Conservation (phyloP, 768 basidiomycete species). For the Exidia glandulosa region DNA sequence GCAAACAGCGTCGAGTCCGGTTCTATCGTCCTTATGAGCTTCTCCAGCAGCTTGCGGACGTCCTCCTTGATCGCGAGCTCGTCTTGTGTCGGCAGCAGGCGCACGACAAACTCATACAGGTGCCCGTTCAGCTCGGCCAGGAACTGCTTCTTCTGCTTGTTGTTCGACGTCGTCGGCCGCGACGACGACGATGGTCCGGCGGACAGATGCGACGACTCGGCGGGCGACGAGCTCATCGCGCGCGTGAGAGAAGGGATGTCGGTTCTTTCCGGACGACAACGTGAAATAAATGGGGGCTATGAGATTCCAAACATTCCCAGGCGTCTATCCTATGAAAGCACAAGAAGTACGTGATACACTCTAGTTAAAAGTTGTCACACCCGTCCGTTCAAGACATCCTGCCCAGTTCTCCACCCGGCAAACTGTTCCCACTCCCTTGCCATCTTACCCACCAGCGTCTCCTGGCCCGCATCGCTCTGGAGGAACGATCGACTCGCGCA, state of each 20-base stretch:
- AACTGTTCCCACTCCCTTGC: slow-evolving; percentile 15
- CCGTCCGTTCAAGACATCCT: no score
- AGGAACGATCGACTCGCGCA: slow-evolving; percentile 53
- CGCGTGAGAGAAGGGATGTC: no score
- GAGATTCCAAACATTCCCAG: no score
- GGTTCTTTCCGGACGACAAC: no score
- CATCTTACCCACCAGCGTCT: slow-evolving; percentile 33
- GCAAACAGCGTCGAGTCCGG: slow-evolving; percentile 82
- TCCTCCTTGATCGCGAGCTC: slow-evolving; percentile 94
- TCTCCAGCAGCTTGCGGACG: slow-evolving; percentile 87
- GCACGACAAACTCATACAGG: slow-evolving; percentile 64
- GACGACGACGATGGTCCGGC: neutral
- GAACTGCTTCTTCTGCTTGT: neutral
- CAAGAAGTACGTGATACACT: no score
- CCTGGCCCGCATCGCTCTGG: slow-evolving; percentile 30
- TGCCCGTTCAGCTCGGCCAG: neutral
- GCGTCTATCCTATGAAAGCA: no score
- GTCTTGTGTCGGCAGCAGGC: slow-evolving; percentile 79
- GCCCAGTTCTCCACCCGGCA: no score
- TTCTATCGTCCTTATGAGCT: slow-evolving; percentile 90
- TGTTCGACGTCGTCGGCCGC: neutral
- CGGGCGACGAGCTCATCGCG: neutral
- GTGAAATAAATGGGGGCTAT: no score
- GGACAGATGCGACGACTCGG: no score
- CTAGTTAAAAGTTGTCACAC: no score